Evolutionary conservation across 2,329 filamentous ascomycete species (phyloP), one percentile per base, ranked within the genome.

Genomic region (Exophiala spinifera): DNA sequence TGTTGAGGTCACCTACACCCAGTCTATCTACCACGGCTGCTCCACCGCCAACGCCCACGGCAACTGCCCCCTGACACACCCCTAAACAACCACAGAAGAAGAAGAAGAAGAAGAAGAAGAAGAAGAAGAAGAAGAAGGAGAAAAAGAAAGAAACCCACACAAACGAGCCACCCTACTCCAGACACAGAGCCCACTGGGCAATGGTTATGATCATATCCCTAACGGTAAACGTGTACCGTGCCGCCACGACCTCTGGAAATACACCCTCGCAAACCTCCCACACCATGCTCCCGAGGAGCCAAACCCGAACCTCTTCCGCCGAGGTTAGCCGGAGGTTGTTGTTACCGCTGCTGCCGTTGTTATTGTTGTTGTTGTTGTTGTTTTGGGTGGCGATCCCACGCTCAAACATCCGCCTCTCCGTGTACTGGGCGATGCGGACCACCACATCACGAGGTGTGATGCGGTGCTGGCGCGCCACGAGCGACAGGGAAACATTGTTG

Each of bases 221-320:
- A 4, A 44, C 42, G 21, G 19, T 44, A 13, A 44, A 44, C 3
- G 42, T 13, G 21, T 44, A 44, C 23, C 42, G 21, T 11, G 10
- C n/a, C 21, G 42, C 42, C 19, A 44, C 42, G 1, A 28, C 42
- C 20, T 44, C 42, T 10, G 42, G 42, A 44, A 44, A 44, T 4
- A 44, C 42, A n/a, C 42, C 42, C 21, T 44, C 42, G n/a, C 42
- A 44, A n/a, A 44, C 28, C 42, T 44, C 42, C 42, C 42, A 44
- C 11, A 44, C 42, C 20, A 44, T 44, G 15, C 20, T 44, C 8
- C 42, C 42, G 4, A 44, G 42, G 3, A 44, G 13, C 42, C 42
- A 44, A 15, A 23, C 23, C 19, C 42, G 3, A 14, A 44, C 14
- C 10, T 44, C 20, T 15, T 5, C 11, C 21, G n/a, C 14, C 20